Conservation (phyloP, 805 yeast species). For the Jamesozyma rosinii region DNA sequence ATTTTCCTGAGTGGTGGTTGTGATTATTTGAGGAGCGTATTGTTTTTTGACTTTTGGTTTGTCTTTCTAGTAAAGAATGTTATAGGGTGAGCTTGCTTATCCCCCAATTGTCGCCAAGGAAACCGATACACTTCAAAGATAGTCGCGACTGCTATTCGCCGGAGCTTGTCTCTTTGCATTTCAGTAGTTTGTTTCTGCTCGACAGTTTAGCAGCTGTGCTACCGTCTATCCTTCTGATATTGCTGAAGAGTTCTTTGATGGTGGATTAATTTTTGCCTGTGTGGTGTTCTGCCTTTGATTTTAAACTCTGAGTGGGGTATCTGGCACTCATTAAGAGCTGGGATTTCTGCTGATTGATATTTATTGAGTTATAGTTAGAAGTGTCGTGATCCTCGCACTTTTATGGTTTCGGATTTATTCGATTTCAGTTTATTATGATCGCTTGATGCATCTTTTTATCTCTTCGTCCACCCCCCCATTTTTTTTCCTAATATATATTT, state of each 20-base stretch:
- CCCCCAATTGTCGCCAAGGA: conserved; percentile 13
- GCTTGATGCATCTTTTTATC: conserved; percentile 27
- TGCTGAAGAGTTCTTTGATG: conserved; percentile 2
- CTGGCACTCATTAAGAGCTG: background rate
- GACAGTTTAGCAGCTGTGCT: background rate
- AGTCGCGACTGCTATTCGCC: background rate
- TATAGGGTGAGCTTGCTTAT: conserved; percentile 29
- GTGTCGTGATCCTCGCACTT: conserved; percentile 29
- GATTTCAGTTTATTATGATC: conserved; percentile 10
- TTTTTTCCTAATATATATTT: conserved; percentile 12
- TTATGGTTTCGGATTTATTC: conserved; percentile 4
- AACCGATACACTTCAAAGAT: background rate
- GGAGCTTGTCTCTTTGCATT: background rate
- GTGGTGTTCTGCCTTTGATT: background rate
- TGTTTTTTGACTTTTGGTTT: conserved; percentile 2
- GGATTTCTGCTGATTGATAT: conserved; percentile 6
- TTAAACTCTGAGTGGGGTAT: background rate
- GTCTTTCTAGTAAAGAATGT: conserved; percentile 8
- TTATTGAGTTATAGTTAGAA: conserved; percentile 14
- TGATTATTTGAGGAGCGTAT: background rate
- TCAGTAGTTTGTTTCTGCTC: background rate
- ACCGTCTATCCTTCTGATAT: background rate
- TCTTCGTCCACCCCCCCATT: conserved; percentile 13
- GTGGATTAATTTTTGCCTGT: conserved; percentile 1
- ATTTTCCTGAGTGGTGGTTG: background rate